Base-by-base conservation (phyloP, 495 filamentous ascomycete species). In the Aspergillus taichungensis region DNA sequence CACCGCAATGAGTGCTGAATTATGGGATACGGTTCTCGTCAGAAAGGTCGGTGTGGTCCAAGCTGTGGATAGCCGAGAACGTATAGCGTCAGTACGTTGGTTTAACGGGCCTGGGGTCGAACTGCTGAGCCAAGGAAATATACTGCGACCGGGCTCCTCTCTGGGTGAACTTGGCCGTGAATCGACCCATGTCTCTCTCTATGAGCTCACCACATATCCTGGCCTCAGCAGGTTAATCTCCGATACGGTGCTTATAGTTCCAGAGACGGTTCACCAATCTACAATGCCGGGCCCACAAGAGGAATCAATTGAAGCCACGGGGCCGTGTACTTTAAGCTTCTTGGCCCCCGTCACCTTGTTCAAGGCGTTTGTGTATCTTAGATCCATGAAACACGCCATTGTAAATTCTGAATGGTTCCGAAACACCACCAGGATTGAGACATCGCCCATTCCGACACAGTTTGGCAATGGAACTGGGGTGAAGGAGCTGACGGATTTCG, bases 41-140 rank as follows among this genome's bases (percentile, higher is more conserved):
- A 56, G 61, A 10, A 68, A 68, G 45, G 63, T 80, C 5, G 80
- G 80, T 11, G 65, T 84, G n/a, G 71, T 84, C 6, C 80, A 84
- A 50, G 57, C 53, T 8, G 78, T 78, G 12, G 67, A 79, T 49
- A 60, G 75, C 5, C 52, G 42, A 12, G 76, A 75, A 36, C 61
- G 75, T 13, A 69, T 78, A 47, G 80, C 77, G 11, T 66, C 60
- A 13, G 64, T 83, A 7, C 63, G 66, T 24, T 83, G 80, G 80
- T 78, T 73, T 45, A 37, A 57, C 18, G 51, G 66, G 14, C 61
- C 69, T 5, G 48, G 62, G 11, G 55, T 80, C 8, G 57, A 70
- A 34, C 43, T 76, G 9, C 50, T 61, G 10, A 55, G 66, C 28
- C 45, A 54, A 8, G 58, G 57, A n/a, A 52, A 51, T 6, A 43